Evolutionary conservation across 1,284 basidiomycete genomes (phyloP).

Genomic region (Malassezia slooffiae): DNA sequence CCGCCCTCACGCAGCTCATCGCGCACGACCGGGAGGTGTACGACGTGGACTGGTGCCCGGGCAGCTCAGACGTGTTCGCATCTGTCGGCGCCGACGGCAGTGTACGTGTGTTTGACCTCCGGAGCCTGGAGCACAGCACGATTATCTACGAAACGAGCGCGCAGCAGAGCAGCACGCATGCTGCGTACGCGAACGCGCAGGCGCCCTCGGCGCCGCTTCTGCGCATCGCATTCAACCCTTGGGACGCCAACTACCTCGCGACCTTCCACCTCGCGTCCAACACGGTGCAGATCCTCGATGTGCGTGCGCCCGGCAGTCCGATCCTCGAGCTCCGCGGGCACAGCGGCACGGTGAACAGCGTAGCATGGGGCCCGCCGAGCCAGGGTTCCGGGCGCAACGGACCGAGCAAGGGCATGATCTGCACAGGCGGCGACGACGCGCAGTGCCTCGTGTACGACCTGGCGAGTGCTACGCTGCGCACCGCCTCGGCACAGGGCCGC

Average conservation of each 20-base stretch:
- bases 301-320: conserved; percentile 43
- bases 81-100: conserved; percentile 96
- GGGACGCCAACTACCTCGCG: conserved; percentile 47
- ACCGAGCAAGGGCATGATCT: conserved; percentile 45
- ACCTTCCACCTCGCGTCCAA: conserved; percentile 44
- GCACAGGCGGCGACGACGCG: conserved; percentile 41
- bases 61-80: conserved; percentile 94
- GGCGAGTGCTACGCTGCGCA: conserved; percentile 37
- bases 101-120: conserved; percentile 87
- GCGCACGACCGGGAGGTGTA: conserved; percentile 98
- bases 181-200: conserved; percentile 6
- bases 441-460: conserved; percentile 45
- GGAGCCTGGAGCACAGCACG: conserved; percentile 91
- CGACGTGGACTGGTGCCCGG: conserved; percentile 94
- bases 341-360: conserved; percentile 37
- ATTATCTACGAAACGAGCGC: conserved; percentile 71
- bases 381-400: conserved; percentile 25
- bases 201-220: conserved; percentile 30
- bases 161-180: conserved; percentile 8
- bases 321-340: conserved; percentile 44
- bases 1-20: conserved; percentile 77
- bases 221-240: conserved; percentile 46
- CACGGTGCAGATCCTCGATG: conserved; percentile 43
- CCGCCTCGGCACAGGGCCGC: conserved; percentile 40
- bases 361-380: conserved; percentile 43